A percentile compares a stretch with the other conserved stretches of the same genome.
Conservation (phyloP, 2,329 filamentous ascomycete species). For the Domatiomyces catenatus region DNA sequence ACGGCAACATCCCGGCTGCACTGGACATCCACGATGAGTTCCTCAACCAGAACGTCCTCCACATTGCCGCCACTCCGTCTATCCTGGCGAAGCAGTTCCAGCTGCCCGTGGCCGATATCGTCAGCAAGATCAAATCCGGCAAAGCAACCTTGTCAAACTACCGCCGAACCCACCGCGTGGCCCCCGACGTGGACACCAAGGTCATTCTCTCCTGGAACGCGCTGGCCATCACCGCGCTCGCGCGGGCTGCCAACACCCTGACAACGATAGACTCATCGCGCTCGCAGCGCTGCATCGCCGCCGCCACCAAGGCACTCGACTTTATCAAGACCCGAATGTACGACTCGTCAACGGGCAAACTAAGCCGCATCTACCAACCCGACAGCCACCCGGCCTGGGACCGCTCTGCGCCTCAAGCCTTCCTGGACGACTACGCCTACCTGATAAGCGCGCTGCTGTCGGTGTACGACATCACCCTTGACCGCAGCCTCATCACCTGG, state of each 20-base stretch:
- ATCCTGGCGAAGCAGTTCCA: conserved; percentile 63
- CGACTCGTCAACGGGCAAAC: conserved; percentile 42
- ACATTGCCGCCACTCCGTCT: conserved; percentile 50
- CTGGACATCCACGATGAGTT: conserved; percentile 89
- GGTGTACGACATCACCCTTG: conserved; percentile 67
- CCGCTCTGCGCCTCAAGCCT: conserved; percentile 46
- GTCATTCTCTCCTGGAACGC: conserved; percentile 80
- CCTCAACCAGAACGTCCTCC: conserved; percentile 79
- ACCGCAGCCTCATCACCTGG: conserved; percentile 61
- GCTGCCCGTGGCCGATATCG: conserved; percentile 53
- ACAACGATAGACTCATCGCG: conserved; percentile 41
- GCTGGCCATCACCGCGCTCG: conserved; percentile 68
- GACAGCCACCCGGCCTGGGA: background rate
- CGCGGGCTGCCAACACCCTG: conserved; percentile 57
- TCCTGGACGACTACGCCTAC: conserved; percentile 92
- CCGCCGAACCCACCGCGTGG: conserved; percentile 56
- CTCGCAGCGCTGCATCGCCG: conserved; percentile 45
- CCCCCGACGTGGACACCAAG: conserved; percentile 74
- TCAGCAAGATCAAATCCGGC: conserved; percentile 50
- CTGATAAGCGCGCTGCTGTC: conserved; percentile 68
- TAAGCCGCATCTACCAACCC: conserved; percentile 40
- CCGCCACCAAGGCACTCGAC: conserved; percentile 51
- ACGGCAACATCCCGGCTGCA: conserved; percentile 70
- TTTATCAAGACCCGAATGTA: conserved; percentile 66
- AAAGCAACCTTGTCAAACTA: conserved; percentile 54